A percentile compares a stretch with the other conserved stretches of the same genome.
phyloP scores from a whole-genome alignment of 495 filamentous ascomycete species.

The Extremus antarcticus region DNA sequence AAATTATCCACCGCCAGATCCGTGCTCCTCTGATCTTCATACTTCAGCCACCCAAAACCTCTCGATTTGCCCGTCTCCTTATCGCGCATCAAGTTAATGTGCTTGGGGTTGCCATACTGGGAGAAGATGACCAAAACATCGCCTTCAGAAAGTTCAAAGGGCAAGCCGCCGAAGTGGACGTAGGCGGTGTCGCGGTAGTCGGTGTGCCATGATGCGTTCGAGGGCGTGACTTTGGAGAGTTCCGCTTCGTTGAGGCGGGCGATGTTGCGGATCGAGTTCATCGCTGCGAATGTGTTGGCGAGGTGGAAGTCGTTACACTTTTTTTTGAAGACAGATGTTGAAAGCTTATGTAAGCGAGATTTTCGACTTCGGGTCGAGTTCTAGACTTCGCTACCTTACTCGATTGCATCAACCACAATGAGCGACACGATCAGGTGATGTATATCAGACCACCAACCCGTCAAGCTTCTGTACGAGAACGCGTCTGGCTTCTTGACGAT shows the following conservation, averaged over 20 bases:
- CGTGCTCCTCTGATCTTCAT: slow-evolving; percentile 93
- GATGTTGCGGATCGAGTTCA: slow-evolving; percentile 89
- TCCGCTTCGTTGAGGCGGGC: slow-evolving; percentile 91
- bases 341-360: no score
- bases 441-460: no score
- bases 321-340: background rate
- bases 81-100: slow-evolving; percentile 81
- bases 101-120: slow-evolving; percentile 88
- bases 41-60: slow-evolving; percentile 93
- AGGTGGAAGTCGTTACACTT: background rate
- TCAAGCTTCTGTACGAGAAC: no score
- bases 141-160: slow-evolving; percentile 87
- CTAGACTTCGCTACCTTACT: no score
- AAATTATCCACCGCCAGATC: slow-evolving; percentile 94
- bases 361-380: no score
- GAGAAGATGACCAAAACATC: slow-evolving; percentile 96
- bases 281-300: slow-evolving; percentile 29
- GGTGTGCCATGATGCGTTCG: slow-evolving; percentile 89
- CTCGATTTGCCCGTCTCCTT: slow-evolving; percentile 90
- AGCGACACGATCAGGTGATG: no score
- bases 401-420: no score
- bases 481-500: no score
- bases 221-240: slow-evolving; percentile 71
- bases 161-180: slow-evolving; percentile 89
- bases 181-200: slow-evolving; percentile 97